These are phyloP conservation scores for Cladosporium sp. DNA, from an alignment of 2,329 filamentous ascomycete species.

Conservation along the genomic window DNA sequence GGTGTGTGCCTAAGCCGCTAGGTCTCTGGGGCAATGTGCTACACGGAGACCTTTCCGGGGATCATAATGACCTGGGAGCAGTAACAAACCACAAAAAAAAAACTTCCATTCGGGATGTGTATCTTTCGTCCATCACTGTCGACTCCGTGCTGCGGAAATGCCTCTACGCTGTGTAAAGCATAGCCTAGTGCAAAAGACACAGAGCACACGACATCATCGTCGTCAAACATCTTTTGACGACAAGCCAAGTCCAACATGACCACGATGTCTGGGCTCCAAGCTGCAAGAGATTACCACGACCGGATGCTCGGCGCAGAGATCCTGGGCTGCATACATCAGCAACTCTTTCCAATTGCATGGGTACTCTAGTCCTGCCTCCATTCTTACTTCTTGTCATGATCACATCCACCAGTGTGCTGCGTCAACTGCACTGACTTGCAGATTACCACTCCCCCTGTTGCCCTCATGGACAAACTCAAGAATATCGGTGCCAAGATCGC, in stretches of 20 bases:
- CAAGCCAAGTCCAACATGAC: background rate
- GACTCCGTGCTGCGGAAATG: background rate
- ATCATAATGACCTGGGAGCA: background rate
- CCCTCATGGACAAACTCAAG: background rate
- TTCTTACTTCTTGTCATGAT: background rate
- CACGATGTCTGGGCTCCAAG: constrained; percentile 4
- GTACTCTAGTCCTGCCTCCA: background rate
- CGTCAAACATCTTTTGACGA: background rate
- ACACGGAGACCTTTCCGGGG: background rate
- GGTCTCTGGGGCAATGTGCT: background rate
- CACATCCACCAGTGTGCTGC: background rate
- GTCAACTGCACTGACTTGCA: background rate
- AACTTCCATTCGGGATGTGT: background rate
- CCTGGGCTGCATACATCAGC: constrained; percentile 1
- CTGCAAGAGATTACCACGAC: background rate
- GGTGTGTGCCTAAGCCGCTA: background rate
- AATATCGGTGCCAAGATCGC: constrained; percentile 27
- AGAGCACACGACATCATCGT: background rate
- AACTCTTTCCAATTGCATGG: background rate
- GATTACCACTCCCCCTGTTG: background rate
- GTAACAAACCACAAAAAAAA: background rate
- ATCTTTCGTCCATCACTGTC: background rate
- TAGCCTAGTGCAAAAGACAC: too few species aligned
- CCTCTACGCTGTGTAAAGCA: background rate
- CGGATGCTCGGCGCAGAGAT: background rate